Evolutionary conservation across 768 basidiomycete species (phyloP), one percentile per base, ranked within the genome.

Genomic region (Sistotremastrum niveocremeum): DNA sequence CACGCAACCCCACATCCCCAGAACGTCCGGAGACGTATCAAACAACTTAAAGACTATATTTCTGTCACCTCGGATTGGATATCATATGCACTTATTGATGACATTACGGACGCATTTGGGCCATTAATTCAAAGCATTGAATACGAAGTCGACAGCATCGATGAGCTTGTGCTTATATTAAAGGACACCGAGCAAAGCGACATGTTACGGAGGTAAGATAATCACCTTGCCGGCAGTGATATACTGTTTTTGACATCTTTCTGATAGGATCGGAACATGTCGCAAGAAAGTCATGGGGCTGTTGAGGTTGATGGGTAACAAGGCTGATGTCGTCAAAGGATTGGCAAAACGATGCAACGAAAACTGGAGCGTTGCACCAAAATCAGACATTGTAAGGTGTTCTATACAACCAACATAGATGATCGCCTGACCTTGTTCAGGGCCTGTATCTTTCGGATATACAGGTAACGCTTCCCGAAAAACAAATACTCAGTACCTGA

Each of bases 231-330:
- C 45, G 34, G 32, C 30, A 12, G 20, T 36, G n/a, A n/a, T 34
- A 45, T 10, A 3, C 29, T 37, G 31, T 12, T 1, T 30, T 10
- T 20, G 40, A 32, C 6, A 6, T 31, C 36, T 31, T 2, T 43
- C 11, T 33, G 5, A 8, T 53, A 74, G 94, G 54, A 99, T 98
- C 56, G 95, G 95, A 34, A 95, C 89, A 0, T 98, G 95, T 60
- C 74, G 95, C 50, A 99, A 98, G 73, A 98, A 99, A 66, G 95
- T 99, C 53, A 98, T 99, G 95, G 95, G 95, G 11, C 65, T 99
- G 31, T 62, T 99, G 46, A 68, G 95, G 51, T 67, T 99, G 46
- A 98, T 99, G 94, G 95, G 95, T 29, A 98, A 95, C 65, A 99
- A 99, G 68, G 95, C 95, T 45, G 95, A 99, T 60, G 95, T 99